Evolutionary conservation across 345 rosid genomes (phyloP), one percentile per base, ranked within the genome.

Genomic region (Eucalyptus curtisii): DNA sequence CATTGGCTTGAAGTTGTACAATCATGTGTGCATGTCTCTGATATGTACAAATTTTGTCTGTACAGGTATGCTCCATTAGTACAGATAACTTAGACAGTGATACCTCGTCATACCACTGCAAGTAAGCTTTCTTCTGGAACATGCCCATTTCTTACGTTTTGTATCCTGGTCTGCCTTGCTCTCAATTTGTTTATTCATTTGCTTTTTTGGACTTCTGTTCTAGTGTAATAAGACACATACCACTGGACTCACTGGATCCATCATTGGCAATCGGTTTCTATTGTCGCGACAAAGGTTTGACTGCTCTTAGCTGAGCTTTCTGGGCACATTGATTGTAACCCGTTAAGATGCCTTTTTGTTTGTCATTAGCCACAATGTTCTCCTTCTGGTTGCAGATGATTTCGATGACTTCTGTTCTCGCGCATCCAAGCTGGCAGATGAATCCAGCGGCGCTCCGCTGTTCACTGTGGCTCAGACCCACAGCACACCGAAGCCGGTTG

Each of bases 251-350:
- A 25, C 94, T 97, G 25, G 99, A 97, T 94, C 96, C 99, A 86
- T 97, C 99, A 30, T 88, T 97, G 88, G 99, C 99, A 50, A 92
- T 98, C 9, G 99, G 99, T 86, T 98, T 98, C 90, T 97, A 97
- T 88, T 98, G 99, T 90, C 95, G 93, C 33, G 94, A 95, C 94
- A 96, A 94, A 97, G 97, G 97, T 97, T 89, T 55, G 93, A 85
- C 24, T 17, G 87, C 89, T 84, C 44, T 81, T 49, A 22, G 68
- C 47, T 85, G 86, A 71, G 49, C 80, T 71, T 61, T 88, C 44
- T 57, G 30, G 71, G 86, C 71, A 47, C 49, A 53, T 85, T 79
- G 3, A 64, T 86, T 8, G 47, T 52, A 27, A 55, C 66, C 76
- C 7, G 42, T 81, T 57, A 80, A 48, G 84, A 40, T 2, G 30